Conservation (phyloP, 768 basidiomycete genomes). For the Suillus decipiens region DNA sequence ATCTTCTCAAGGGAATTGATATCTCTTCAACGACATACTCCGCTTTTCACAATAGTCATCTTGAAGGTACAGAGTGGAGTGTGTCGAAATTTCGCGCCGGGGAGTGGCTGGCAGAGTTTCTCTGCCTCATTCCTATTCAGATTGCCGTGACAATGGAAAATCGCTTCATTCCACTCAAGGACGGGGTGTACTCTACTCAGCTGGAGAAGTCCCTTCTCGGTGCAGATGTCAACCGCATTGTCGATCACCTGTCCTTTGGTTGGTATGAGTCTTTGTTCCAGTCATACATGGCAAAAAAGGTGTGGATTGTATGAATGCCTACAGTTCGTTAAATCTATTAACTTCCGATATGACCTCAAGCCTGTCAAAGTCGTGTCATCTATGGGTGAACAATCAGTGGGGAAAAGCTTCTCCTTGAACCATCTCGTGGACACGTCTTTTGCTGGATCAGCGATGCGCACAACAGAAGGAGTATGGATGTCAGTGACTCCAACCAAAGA, state of each 20-base stretch:
- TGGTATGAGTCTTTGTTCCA: slow-evolving; percentile 69
- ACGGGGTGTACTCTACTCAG: slow-evolving; percentile 52
- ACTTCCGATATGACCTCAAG: slow-evolving; percentile 28
- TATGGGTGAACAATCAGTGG: slow-evolving; percentile 70
- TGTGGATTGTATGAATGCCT: slow-evolving; percentile 15
- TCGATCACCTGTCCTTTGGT: slow-evolving; percentile 55
- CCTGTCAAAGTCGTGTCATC: slow-evolving; percentile 69
- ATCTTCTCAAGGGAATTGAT: slow-evolving; percentile 39
- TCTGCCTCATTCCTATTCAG: slow-evolving; percentile 67
- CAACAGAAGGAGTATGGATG: slow-evolving; percentile 70
- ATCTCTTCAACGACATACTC: slow-evolving; percentile 35
- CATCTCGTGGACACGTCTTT: slow-evolving; percentile 66
- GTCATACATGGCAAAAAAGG: slow-evolving; percentile 62
- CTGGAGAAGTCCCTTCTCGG: slow-evolving; percentile 56
- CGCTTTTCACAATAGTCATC: slow-evolving; percentile 25
- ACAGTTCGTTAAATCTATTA: background rate
- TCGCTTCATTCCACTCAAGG: slow-evolving; percentile 60
- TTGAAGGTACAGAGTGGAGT: slow-evolving; percentile 22
- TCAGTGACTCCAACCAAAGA: slow-evolving; percentile 62
- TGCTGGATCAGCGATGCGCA: slow-evolving; percentile 66
- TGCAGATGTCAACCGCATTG: slow-evolving; percentile 56
- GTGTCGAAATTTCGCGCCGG: slow-evolving; percentile 47
- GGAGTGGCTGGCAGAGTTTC: slow-evolving; percentile 61
- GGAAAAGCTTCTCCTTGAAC: slow-evolving; percentile 59
- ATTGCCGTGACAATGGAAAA: slow-evolving; percentile 61